phyloP scores from a whole-genome alignment of 352 stramenopile species.

The Pythium angustatum region DNA sequence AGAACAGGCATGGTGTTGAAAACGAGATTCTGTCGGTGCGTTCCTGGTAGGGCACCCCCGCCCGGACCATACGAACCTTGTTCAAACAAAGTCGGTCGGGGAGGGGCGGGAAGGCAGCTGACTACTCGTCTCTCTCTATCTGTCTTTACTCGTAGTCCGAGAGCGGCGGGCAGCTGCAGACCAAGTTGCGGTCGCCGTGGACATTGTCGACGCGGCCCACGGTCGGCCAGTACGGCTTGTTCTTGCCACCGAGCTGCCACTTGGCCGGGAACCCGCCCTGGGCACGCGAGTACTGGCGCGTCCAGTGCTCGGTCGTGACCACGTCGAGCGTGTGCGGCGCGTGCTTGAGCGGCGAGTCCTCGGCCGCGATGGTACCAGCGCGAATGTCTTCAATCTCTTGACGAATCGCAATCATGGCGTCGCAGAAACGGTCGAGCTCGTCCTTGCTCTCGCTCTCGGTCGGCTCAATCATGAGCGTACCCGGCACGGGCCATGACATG shows the following conservation, averaged over 20 bases:
- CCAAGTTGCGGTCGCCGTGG: slow-evolving; percentile 97
- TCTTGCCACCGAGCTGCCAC: slow-evolving; percentile 90
- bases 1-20: no score
- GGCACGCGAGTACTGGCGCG: slow-evolving; percentile 93
- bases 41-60: no score
- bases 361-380: slow-evolving; percentile 88
- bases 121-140: slow-evolving; percentile 1
- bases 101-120: neutral
- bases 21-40: no score
- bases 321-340: slow-evolving; percentile 97
- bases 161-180: slow-evolving; percentile 98
- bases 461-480: slow-evolving; percentile 99
- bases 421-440: slow-evolving; percentile 97
- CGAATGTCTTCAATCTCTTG: slow-evolving; percentile 98
- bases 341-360: slow-evolving; percentile 95
- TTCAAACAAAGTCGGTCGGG: no score
- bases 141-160: slow-evolving; percentile 92
- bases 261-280: slow-evolving; percentile 94
- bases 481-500: slow-evolving; percentile 98
- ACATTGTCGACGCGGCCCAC: slow-evolving; percentile 98
- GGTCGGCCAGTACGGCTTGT: slow-evolving; percentile 98
- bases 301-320: slow-evolving; percentile 93
- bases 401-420: slow-evolving; percentile 96
- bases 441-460: slow-evolving; percentile 98
- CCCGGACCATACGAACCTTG: no score